Evolutionary conservation across 2,329 filamentous ascomycete genomes (phyloP).

Genomic region (Beauveria scarabaeidicola): DNA sequence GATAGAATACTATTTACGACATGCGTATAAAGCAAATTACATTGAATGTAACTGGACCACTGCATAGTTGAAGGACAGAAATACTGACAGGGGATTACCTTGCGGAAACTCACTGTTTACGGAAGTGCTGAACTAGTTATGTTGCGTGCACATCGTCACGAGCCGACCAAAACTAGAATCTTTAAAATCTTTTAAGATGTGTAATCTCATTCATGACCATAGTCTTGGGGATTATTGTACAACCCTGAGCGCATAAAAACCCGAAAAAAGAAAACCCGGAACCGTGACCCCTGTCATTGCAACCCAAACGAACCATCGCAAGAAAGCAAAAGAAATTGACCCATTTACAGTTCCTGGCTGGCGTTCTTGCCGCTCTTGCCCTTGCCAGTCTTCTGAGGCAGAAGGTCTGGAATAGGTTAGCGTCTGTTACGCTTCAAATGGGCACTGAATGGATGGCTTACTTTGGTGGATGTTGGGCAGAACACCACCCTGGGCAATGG

Average conservation of each 20-base stretch:
- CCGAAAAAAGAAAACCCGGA: constrained; percentile 57
- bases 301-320: constrained; percentile 56
- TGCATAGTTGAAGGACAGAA: no score
- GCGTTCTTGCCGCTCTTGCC: constrained; percentile 85
- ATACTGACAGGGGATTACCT: no score
- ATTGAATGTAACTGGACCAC: no score
- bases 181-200: constrained; percentile 29
- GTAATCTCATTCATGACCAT: constrained; percentile 56
- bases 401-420: constrained; percentile 60
- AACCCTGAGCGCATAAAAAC: constrained; percentile 50
- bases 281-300: constrained; percentile 79
- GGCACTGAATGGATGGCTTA: constrained; percentile 40
- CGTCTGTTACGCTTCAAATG: constrained; percentile 20
- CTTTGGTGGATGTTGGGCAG: constrained; percentile 96
- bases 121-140: no score
- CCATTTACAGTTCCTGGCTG: constrained; percentile 85
- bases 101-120: no score
- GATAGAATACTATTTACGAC: not conserved
- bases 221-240: constrained; percentile 66
- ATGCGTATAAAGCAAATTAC: not conserved
- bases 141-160: no score
- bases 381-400: constrained; percentile 89
- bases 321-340: constrained; percentile 42
- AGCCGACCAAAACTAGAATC: not conserved
- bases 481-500: constrained; percentile 94